phyloP scores from a whole-genome alignment of 2,329 filamentous ascomycete species.

The Rhexocercosporidium sp. region DNA sequence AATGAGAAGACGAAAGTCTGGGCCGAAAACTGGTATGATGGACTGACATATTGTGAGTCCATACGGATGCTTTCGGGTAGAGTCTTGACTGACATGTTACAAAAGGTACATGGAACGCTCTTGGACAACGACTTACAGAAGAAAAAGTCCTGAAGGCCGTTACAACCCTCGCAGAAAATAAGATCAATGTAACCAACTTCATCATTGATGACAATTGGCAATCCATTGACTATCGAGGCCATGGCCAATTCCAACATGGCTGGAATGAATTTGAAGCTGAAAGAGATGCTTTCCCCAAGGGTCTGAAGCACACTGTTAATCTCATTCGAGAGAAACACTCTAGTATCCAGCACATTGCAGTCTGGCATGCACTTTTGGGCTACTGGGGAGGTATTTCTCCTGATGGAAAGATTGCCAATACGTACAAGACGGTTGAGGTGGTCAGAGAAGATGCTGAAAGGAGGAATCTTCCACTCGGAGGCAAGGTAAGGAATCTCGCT shows the following conservation, averaged over 20 bases:
- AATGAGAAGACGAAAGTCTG: conserved; percentile 59
- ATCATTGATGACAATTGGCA: conserved; percentile 99
- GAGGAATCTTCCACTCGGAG: conserved; percentile 55
- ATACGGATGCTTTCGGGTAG: background rate
- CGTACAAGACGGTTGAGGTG: conserved; percentile 76
- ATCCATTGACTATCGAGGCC: conserved; percentile 62
- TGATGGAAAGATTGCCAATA: conserved; percentile 72
- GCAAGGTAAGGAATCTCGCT: background rate
- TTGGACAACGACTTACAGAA: conserved; percentile 83
- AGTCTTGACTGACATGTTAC: background rate
- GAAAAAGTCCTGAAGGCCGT: conserved; percentile 79
- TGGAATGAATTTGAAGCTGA: conserved; percentile 91
- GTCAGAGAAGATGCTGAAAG: conserved; percentile 54
- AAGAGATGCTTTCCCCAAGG: conserved; percentile 75
- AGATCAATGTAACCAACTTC: conserved; percentile 80
- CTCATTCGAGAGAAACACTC: conserved; percentile 73
- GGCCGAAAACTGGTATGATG: conserved; percentile 90
- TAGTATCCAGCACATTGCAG: conserved; percentile 80
- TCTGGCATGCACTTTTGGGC: conserved; percentile 89
- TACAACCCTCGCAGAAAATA: conserved; percentile 69
- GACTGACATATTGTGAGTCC: conserved; percentile 77
- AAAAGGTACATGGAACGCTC: conserved; percentile 85
- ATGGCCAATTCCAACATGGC: conserved; percentile 61
- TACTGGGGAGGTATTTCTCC: conserved; percentile 93
- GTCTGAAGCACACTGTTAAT: conserved; percentile 73